phyloP scores from a whole-genome alignment of 2,329 filamentous ascomycete species.

The Diaporthe destruens region DNA sequence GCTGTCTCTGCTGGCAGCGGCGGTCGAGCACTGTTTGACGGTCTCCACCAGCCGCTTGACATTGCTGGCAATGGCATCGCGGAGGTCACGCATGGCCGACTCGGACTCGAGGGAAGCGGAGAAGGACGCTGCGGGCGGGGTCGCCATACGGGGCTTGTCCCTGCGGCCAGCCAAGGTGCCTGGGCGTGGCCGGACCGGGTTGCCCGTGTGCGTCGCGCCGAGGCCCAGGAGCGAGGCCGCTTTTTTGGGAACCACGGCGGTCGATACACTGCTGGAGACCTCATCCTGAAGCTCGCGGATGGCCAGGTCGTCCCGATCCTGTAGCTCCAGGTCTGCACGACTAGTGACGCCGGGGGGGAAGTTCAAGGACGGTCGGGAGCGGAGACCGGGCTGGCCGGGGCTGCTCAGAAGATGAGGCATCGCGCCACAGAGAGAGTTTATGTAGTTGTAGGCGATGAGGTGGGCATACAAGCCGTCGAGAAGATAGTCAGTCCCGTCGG shows the following conservation, averaged over 20 bases:
- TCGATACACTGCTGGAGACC: slow-evolving; percentile 43
- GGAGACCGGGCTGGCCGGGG: slow-evolving; percentile 4
- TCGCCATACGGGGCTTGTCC: slow-evolving; percentile 41
- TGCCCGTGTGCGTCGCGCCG: slow-evolving; percentile 45
- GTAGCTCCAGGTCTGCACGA: slow-evolving; percentile 39
- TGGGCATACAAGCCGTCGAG: slow-evolving; percentile 72
- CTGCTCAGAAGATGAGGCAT: slow-evolving; percentile 11
- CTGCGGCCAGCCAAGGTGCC: slow-evolving; percentile 40
- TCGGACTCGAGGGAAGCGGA: slow-evolving; percentile 46
- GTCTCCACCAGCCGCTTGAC: slow-evolving; percentile 65
- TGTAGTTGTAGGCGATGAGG: slow-evolving; percentile 70
- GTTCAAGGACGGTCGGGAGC: slow-evolving; percentile 20
- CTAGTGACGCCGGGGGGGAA: slow-evolving; percentile 41
- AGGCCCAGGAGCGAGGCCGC: slow-evolving; percentile 66
- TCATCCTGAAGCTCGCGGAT: slow-evolving; percentile 41
- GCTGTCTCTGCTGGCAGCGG: slow-evolving; percentile 27
- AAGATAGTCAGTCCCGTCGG: slow-evolving; percentile 64
- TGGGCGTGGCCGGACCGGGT: slow-evolving; percentile 37
- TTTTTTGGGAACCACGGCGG: slow-evolving; percentile 60
- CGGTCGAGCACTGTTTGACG: slow-evolving; percentile 49
- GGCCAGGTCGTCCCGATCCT: slow-evolving; percentile 38
- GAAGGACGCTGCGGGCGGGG: slow-evolving; percentile 14
- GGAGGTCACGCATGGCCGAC: slow-evolving; percentile 58
- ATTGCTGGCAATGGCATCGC: slow-evolving; percentile 63
- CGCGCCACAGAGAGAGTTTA: slow-evolving; percentile 54